Evolutionary conservation across 2,329 filamentous ascomycete species (phyloP).

Genomic region (Colletotrichum liriopes): DNA sequence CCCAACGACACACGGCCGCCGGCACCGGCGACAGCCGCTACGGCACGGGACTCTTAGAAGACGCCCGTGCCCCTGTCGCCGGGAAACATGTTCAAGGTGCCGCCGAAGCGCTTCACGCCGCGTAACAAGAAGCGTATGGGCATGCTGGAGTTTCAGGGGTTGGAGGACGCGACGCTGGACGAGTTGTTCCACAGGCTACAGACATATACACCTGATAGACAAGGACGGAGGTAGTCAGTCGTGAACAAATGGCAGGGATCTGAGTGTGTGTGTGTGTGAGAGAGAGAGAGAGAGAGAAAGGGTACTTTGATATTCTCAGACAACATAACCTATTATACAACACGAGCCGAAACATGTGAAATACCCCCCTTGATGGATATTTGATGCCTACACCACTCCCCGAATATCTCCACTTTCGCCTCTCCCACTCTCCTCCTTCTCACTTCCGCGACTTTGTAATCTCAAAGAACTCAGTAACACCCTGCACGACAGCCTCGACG

Average conservation of each 20-base stretch:
- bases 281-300: not conserved
- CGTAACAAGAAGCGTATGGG: slow-evolving; percentile 35
- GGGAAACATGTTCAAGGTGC: slow-evolving; percentile 39
- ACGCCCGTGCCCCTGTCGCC: slow-evolving; percentile 31
- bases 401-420: not conserved
- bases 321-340: not conserved
- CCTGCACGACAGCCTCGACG: slow-evolving; percentile 85
- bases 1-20: not conserved
- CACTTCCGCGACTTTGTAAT: slow-evolving; percentile 73
- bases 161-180: slow-evolving; percentile 22
- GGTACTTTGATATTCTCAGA: not conserved
- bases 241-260: not conserved
- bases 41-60: slow-evolving; percentile 28
- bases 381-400: not conserved
- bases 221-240: not conserved
- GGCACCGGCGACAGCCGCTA: slow-evolving; percentile 9
- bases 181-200: slow-evolving; percentile 28
- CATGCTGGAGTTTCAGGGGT: not conserved
- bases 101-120: slow-evolving; percentile 40
- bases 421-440: not conserved
- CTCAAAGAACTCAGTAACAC: slow-evolving; percentile 84
- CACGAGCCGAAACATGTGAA: not conserved
- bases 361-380: not conserved
- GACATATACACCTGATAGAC: not conserved
- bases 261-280: too few species aligned